These are phyloP conservation scores for Durio zibethinus DNA, from an alignment of 345 rosid species.

Conservation along the genomic window DNA sequence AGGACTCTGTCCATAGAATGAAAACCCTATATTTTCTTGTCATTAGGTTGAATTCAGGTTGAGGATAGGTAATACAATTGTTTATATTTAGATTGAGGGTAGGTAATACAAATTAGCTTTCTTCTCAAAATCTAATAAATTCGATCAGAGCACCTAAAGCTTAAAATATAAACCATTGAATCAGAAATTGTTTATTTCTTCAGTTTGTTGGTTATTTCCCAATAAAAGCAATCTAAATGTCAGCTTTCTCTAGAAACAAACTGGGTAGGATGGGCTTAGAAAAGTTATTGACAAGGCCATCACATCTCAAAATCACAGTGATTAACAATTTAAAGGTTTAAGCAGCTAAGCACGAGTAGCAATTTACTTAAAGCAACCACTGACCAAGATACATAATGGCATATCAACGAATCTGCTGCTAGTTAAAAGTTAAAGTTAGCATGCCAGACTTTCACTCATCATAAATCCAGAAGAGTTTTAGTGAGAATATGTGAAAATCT, in stretches of 20 bases:
- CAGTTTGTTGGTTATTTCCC: not conserved
- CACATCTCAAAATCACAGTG: not conserved
- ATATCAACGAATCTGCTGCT: not conserved
- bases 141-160: not conserved
- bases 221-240: not conserved
- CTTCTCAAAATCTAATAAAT: not conserved
- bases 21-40: not conserved
- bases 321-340: not conserved
- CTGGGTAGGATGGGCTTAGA: not conserved
- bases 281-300: not conserved
- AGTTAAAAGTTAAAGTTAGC: not conserved
- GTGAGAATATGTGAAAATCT: too few relatives aligned
- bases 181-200: not conserved
- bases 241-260: not conserved
- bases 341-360: not conserved
- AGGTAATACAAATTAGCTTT: not conserved
- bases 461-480: not conserved
- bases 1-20: not conserved
- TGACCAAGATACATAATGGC: not conserved
- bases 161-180: constrained; percentile 4
- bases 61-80: not conserved
- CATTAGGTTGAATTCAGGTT: not conserved
- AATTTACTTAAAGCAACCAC: not conserved
- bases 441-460: not conserved
- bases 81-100: not conserved